Evolutionary conservation across 164 flowering plant genomes (phyloP).

Genomic region (Chloranthus sessilifolius): DNA sequence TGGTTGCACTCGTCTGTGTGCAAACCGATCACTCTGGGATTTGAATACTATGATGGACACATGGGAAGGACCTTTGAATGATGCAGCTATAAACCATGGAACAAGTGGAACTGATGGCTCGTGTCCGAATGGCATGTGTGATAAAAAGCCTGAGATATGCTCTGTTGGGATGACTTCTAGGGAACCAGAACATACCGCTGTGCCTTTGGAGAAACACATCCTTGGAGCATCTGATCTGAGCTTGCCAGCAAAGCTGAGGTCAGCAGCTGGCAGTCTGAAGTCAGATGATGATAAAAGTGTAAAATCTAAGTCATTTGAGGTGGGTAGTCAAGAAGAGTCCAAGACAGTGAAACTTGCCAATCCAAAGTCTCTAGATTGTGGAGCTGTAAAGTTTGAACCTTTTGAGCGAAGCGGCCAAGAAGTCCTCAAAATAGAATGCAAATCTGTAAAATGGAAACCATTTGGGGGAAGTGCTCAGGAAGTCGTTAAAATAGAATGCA

Average conservation of each 20-base stretch:
- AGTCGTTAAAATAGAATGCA: too few relatives aligned
- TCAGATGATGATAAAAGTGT: constrained; percentile 14
- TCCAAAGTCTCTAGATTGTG: constrained; percentile 11
- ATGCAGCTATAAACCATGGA: constrained; percentile 7
- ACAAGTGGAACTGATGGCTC: constrained; percentile 8
- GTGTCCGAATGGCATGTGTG: neutral
- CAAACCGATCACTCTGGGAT: constrained; percentile 65
- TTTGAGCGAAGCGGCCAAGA: constrained; percentile 8
- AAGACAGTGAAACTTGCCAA: constrained; percentile 1
- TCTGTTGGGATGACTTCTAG: too few relatives aligned
- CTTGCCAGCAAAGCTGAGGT: constrained; percentile 3
- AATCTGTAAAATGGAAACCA: too few relatives aligned
- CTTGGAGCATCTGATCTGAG: constrained; percentile 8
- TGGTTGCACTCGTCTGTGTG: constrained; percentile 5
- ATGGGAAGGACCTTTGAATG: constrained; percentile 43
- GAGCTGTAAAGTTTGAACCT: constrained; percentile 36
- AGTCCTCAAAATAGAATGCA: too few relatives aligned
- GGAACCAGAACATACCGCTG: constrained; percentile 8
- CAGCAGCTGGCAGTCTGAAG: constrained; percentile 8
- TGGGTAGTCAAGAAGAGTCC: constrained; percentile 14
- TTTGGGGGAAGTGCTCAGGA: too few relatives aligned
- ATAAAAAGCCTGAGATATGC: constrained; percentile 16
- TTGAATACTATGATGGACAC: constrained; percentile 64
- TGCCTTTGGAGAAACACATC: constrained; percentile 13
- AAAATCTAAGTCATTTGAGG: constrained; percentile 50